phyloP scores from a whole-genome alignment of 148 eudicot species.

The Camellia lanceoleosa region DNA sequence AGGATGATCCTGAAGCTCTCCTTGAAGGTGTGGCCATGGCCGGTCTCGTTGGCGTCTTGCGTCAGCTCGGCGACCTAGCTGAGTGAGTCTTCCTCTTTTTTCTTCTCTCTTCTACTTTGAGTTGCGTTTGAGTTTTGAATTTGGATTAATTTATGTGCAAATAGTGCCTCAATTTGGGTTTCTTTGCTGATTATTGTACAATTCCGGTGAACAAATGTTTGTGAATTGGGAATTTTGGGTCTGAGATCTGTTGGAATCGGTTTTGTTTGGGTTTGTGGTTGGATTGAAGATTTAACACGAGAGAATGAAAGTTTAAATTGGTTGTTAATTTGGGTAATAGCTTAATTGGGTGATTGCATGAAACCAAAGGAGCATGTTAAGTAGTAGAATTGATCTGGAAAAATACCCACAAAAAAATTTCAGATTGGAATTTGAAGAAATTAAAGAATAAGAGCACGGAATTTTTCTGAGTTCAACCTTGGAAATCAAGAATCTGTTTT shows the following conservation, averaged over 20 bases:
- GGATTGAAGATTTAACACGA: neutral
- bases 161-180: neutral
- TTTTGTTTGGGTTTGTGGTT: neutral
- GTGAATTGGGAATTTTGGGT: neutral
- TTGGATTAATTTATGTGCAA: neutral
- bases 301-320: too few species aligned
- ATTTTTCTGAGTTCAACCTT: neutral
- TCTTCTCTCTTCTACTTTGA: neutral
- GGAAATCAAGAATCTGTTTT: too few species aligned
- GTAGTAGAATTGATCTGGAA: neutral
- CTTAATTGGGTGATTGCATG: too few species aligned
- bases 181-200: too few species aligned
- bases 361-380: neutral
- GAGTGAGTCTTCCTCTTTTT: slow-evolving; percentile 43
- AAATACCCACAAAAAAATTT: neutral
- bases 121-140: neutral
- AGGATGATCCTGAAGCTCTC: slow-evolving; percentile 92
- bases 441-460: neutral
- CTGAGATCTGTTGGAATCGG: slow-evolving; percentile 31
- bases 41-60: slow-evolving; percentile 82
- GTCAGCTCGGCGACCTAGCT: slow-evolving; percentile 28
- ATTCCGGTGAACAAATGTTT: neutral
- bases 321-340: too few species aligned
- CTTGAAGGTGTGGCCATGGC: slow-evolving; percentile 97
- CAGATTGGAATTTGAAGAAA: neutral